phyloP scores from a whole-genome alignment of 2,329 filamentous ascomycete genomes.

The Herpotrichia juniperi region DNA sequence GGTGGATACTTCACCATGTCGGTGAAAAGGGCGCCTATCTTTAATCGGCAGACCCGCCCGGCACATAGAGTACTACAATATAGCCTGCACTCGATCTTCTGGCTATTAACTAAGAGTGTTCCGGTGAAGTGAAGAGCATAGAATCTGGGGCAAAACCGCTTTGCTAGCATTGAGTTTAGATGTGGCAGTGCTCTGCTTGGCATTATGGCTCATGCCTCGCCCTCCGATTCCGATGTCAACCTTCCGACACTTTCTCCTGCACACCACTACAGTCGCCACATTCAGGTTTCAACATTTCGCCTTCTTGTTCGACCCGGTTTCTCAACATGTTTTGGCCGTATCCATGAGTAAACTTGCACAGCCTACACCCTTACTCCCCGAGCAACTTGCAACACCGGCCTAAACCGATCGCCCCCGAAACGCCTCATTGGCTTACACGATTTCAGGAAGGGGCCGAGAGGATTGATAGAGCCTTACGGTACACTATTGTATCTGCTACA shows the following conservation, averaged over 20 bases:
- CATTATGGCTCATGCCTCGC: background rate
- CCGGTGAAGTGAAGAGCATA: too few species aligned
- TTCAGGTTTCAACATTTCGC: conserved; percentile 11
- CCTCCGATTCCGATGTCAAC: background rate
- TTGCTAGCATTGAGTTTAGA: too few species aligned
- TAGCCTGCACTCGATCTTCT: too few species aligned
- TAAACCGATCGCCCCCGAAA: background rate
- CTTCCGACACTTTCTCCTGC: background rate
- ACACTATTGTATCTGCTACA: conserved; percentile 9
- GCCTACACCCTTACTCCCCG: background rate
- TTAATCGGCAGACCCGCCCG: too few species aligned
- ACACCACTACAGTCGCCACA: background rate
- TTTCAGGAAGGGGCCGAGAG: background rate
- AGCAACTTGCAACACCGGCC: background rate
- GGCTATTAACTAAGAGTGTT: too few species aligned
- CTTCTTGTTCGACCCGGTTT: conserved; percentile 7
- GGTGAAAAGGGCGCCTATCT: too few species aligned
- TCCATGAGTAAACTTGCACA: conserved; percentile 47
- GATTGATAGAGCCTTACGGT: background rate
- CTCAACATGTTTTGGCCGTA: conserved; percentile 58
- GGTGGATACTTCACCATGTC: too few species aligned
- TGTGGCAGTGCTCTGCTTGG: conserved; percentile 1
- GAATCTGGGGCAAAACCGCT: too few species aligned
- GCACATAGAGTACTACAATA: too few species aligned
- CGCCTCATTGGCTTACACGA: background rate